Evolutionary conservation across 169 alveolate genomes (phyloP).

Genomic region (Plasmodium knowlesi): DNA sequence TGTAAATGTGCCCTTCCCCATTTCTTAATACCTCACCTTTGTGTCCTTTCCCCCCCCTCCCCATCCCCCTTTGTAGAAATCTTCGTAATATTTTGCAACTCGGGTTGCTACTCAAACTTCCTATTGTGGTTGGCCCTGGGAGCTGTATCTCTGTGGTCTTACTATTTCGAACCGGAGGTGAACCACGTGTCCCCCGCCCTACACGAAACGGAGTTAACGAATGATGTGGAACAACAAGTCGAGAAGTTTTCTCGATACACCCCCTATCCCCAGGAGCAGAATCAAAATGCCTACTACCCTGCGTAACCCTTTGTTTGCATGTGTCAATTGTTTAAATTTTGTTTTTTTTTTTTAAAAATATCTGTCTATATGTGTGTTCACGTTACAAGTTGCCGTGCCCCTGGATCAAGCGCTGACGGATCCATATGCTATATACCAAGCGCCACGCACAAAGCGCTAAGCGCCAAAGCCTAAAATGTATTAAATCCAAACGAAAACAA

Average conservation of each 20-base stretch:
- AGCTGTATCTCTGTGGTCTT: conserved; percentile 92
- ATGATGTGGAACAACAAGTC: conserved; percentile 94
- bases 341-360: conserved; percentile 41
- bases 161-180: conserved; percentile 92
- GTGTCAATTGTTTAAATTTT: conserved; percentile 62
- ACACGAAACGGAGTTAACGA: conserved; percentile 93
- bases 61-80: conserved; percentile 77
- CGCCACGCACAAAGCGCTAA: not conserved
- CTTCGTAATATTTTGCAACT: conserved; percentile 81
- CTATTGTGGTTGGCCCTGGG: conserved; percentile 87
- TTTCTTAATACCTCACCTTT: not conserved
- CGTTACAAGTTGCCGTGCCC: not conserved
- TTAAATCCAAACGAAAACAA: conserved; percentile 8
- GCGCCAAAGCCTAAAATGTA: conserved; percentile 1
- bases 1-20: not conserved
- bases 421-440: not conserved
- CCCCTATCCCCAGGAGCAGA: conserved; percentile 77
- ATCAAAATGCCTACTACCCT: conserved; percentile 72
- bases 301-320: conserved; percentile 43
- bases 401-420: not conserved
- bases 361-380: not conserved
- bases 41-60: conserved; percentile 25
- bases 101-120: conserved; percentile 81
- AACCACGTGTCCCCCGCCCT: conserved; percentile 93
- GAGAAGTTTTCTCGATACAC: conserved; percentile 91